phyloP scores from a whole-genome alignment of 768 basidiomycete species.

The Stropharia rugosoannulata region DNA sequence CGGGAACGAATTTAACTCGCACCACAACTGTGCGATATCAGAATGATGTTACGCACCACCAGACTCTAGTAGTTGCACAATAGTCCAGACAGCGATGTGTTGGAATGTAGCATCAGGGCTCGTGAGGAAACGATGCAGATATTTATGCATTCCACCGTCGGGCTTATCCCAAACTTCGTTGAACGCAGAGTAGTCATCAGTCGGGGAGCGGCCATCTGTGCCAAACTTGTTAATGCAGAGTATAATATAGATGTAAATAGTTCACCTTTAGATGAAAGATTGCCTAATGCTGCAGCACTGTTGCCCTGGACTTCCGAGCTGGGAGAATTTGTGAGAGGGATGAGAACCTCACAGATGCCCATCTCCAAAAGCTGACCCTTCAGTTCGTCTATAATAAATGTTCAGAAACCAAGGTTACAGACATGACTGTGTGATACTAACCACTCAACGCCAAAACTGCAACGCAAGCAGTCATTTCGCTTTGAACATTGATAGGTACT shows the following conservation, averaged over 20 bases:
- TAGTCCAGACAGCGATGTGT: conserved; percentile 99
- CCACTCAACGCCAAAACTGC: conserved; percentile 95
- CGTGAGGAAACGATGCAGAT: conserved; percentile 90
- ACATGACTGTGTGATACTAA: conserved; percentile 35
- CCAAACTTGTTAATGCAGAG: conserved; percentile 2
- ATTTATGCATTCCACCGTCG: conserved; percentile 94
- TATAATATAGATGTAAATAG: neutral
- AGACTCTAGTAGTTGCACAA: conserved; percentile 96
- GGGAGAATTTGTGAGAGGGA: conserved; percentile 93
- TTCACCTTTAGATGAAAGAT: conserved; percentile 92
- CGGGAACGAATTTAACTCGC: neutral
- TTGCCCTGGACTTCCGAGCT: conserved; percentile 99
- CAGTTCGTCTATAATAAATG: conserved; percentile 72
- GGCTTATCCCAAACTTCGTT: conserved; percentile 98
- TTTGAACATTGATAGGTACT: conserved; percentile 96
- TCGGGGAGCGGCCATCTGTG: conserved; percentile 68
- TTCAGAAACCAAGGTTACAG: neutral
- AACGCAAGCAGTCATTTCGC: conserved; percentile 99
- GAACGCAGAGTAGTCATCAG: conserved; percentile 95
- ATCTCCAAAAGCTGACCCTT: conserved; percentile 96
- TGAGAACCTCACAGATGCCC: conserved; percentile 97
- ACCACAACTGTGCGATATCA: neutral
- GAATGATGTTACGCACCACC: conserved; percentile 51
- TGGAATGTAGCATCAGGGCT: conserved; percentile 97
- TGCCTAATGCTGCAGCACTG: conserved; percentile 95